phyloP scores from a whole-genome alignment of 805 yeast genomes.

The Pachysolen tannophilus region DNA sequence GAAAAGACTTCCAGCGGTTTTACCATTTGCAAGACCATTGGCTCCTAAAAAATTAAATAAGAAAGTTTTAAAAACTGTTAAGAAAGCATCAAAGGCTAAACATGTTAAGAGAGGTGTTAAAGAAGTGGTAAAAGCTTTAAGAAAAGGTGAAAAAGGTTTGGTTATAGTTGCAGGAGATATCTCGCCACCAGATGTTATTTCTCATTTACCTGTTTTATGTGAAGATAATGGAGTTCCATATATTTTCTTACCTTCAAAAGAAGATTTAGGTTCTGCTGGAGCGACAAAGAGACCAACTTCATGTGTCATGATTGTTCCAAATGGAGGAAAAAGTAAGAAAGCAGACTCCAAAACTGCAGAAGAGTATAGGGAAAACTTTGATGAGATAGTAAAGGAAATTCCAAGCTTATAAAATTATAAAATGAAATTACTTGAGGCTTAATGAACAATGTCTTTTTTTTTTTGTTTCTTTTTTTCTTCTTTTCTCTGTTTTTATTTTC shows the following conservation, averaged over 20 bases:
- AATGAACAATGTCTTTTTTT: neutral
- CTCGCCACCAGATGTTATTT: slow-evolving; percentile 93
- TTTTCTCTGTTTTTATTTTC: slow-evolving; percentile 1
- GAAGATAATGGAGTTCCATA: slow-evolving; percentile 91
- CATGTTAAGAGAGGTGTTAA: slow-evolving; percentile 98
- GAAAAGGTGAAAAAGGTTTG: slow-evolving; percentile 97
- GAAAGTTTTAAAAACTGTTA: slow-evolving; percentile 89
- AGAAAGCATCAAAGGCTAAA: slow-evolving; percentile 96
- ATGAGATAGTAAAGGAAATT: slow-evolving; percentile 92
- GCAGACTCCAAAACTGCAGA: slow-evolving; percentile 62
- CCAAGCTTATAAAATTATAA: slow-evolving; percentile 26
- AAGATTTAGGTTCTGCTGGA: slow-evolving; percentile 97
- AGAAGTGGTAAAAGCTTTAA: slow-evolving; percentile 94
- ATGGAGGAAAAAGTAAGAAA: slow-evolving; percentile 79
- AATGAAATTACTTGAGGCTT: neutral
- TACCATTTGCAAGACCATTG: slow-evolving; percentile 90
- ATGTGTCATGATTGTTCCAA: slow-evolving; percentile 95
- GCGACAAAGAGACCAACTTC: slow-evolving; percentile 99
- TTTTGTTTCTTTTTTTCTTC: neutral
- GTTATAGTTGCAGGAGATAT: slow-evolving; percentile 97
- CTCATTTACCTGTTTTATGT: slow-evolving; percentile 95
- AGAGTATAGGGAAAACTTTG: slow-evolving; percentile 87
- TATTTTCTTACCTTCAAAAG: slow-evolving; percentile 92
- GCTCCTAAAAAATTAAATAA: slow-evolving; percentile 95
- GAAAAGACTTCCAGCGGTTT: slow-evolving; percentile 77